Evolutionary conservation across 768 basidiomycete species (phyloP).

Genomic region (Russula compacta): DNA sequence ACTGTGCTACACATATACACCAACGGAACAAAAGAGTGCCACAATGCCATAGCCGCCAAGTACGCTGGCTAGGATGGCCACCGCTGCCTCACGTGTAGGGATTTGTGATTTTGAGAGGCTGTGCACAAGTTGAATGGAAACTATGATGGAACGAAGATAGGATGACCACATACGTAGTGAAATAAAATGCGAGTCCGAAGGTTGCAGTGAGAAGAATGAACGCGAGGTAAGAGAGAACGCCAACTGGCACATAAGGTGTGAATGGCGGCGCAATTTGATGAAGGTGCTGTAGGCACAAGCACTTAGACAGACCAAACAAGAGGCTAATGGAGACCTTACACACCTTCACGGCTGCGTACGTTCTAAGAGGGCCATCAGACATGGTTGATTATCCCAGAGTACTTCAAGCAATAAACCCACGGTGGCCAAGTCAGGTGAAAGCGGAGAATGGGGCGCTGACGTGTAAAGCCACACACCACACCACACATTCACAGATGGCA

Average conservation of each 20-base stretch:
- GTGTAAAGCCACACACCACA: constrained; percentile 26
- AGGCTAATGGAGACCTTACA: constrained; percentile 7
- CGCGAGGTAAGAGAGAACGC: constrained; percentile 64
- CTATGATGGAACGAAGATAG: neutral
- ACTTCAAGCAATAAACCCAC: neutral
- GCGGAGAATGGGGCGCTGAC: constrained; percentile 28
- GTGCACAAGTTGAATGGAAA: constrained; percentile 17
- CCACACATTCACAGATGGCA: constrained; percentile 28
- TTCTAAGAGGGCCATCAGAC: constrained; percentile 27
- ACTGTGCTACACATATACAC: constrained; percentile 65
- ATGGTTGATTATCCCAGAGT: constrained; percentile 30
- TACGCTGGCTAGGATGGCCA: constrained; percentile 64
- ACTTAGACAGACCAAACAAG: constrained; percentile 3
- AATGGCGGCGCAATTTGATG: constrained; percentile 65
- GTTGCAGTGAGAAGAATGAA: constrained; percentile 63
- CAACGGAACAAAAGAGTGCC: constrained; percentile 77
- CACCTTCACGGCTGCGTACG: constrained; percentile 49
- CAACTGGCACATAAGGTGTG: constrained; percentile 56
- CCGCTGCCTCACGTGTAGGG: constrained; percentile 54
- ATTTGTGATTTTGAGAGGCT: constrained; percentile 71
- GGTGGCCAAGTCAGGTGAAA: neutral
- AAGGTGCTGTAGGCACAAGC: constrained; percentile 36
- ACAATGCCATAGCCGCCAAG: constrained; percentile 87
- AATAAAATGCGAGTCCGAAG: constrained; percentile 84
- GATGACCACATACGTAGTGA: constrained; percentile 57